Conservation (phyloP, 2,329 filamentous ascomycete genomes). For the Aureobasidium musti region DNA sequence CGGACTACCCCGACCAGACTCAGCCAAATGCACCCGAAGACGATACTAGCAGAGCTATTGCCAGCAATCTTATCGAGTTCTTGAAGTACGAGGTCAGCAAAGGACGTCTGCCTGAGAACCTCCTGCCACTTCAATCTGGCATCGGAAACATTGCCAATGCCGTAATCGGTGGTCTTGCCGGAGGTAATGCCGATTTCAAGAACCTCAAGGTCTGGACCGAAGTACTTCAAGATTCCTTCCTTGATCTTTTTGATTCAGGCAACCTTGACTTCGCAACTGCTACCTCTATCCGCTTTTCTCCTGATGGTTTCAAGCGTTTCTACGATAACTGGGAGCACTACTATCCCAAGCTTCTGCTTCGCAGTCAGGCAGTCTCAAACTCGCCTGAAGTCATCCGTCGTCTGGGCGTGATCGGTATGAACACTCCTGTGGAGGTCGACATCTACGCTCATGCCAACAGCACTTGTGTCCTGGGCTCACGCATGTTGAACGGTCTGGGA, state of each 20-base stretch:
- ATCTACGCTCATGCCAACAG: constrained; percentile 93
- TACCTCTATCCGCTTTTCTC: constrained; percentile 86
- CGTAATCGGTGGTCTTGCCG: constrained; percentile 78
- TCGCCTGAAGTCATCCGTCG: constrained; percentile 87
- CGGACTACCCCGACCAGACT: constrained; percentile 77
- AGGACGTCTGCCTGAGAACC: constrained; percentile 72
- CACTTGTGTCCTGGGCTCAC: constrained; percentile 83
- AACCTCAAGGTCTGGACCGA: constrained; percentile 93
- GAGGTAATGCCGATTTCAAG: constrained; percentile 73
- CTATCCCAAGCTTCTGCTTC: constrained; percentile 77
- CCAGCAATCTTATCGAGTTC: constrained; percentile 77
- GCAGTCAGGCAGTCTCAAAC: constrained; percentile 86
- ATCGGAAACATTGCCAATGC: constrained; percentile 95
- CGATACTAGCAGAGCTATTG: constrained; percentile 70
- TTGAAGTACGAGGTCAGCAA: constrained; percentile 81
- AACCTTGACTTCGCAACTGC: constrained; percentile 87
- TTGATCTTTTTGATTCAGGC: constrained; percentile 83
- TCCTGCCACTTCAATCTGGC: constrained; percentile 80
- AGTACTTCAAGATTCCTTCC: constrained; percentile 88
- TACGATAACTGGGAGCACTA: constrained; percentile 83
- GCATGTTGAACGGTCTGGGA: constrained; percentile 84
- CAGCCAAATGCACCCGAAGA: constrained; percentile 76
- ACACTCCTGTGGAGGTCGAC: constrained; percentile 90
- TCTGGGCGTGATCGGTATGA: constrained; percentile 89
- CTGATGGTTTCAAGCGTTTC: constrained; percentile 87